Conservation (phyloP, 202 grass and related monocot species). For the Digitaria exilis region DNA sequence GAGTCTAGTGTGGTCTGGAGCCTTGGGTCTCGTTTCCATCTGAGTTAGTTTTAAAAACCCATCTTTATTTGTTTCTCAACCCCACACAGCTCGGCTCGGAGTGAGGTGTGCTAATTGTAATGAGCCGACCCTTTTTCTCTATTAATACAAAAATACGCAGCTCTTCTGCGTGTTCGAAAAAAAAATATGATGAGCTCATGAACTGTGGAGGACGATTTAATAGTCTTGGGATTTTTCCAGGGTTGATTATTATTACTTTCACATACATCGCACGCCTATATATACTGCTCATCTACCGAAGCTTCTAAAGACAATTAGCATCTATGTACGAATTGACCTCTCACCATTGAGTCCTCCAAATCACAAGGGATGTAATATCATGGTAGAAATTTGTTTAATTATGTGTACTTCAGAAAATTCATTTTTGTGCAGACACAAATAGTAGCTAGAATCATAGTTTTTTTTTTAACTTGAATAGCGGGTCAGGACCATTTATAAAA, state of each 20-base stretch:
- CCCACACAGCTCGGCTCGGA: no score
- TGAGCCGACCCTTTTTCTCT: no score
- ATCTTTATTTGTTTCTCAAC: no score
- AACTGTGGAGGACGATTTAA: not conserved
- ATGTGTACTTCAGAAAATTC: not conserved
- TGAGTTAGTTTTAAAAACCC: no score
- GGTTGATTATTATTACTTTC: not conserved
- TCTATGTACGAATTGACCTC: not conserved
- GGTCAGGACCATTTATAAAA: not conserved
- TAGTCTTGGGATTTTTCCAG: not conserved
- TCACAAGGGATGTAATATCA: not conserved
- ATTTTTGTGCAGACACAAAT: not conserved
- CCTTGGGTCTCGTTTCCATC: no score
- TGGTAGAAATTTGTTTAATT: not conserved
- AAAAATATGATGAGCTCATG: not conserved
- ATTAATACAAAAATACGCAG: no score
- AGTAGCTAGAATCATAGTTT: not conserved
- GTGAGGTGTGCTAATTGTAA: no score
- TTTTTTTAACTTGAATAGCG: not conserved
- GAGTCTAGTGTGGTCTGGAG: no score
- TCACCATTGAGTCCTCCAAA: conserved; percentile 1
- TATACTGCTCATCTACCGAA: not conserved
- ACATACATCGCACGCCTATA: not conserved
- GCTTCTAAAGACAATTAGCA: conserved; percentile 20
- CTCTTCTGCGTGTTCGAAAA: no score